These are phyloP conservation scores for Calocybe gangraenosa DNA, from an alignment of 768 basidiomycete genomes.

Conservation along the genomic window DNA sequence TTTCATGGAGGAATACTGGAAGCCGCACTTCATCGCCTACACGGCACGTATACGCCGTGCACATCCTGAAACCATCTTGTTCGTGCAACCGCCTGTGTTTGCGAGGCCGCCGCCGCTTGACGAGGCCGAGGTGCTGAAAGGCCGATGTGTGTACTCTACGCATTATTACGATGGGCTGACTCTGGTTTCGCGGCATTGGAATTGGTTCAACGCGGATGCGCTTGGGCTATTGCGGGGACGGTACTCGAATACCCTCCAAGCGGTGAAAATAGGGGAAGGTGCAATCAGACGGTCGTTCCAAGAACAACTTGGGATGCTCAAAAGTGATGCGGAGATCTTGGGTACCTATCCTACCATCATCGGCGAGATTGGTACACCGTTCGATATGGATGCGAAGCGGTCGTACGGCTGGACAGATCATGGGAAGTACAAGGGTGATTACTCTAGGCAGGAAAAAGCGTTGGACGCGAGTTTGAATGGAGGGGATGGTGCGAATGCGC, in stretches of 20 bases:
- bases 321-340: constrained; percentile 65
- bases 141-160: constrained; percentile 68
- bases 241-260: constrained; percentile 61
- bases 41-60: constrained; percentile 52
- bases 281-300: constrained; percentile 81
- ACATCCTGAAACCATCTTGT: constrained; percentile 84
- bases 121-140: constrained; percentile 47
- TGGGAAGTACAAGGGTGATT: constrained; percentile 72
- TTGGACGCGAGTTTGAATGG: constrained; percentile 81
- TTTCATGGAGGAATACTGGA: constrained; percentile 80
- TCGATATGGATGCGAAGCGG: constrained; percentile 86
- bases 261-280: constrained; percentile 76
- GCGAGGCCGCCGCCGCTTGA: constrained; percentile 64
- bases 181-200: constrained; percentile 88
- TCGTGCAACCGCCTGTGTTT: constrained; percentile 91
- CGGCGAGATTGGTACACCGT: constrained; percentile 94
- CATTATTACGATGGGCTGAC: constrained; percentile 98
- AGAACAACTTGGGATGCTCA: constrained; percentile 77
- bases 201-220: constrained; percentile 94
- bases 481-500: constrained; percentile 67
- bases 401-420: constrained; percentile 77
- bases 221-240: constrained; percentile 87
- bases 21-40: constrained; percentile 61
- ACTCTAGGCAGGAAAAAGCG: constrained; percentile 72
- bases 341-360: constrained; percentile 83